Base-by-base conservation (phyloP, 306 rosid species). In the Quercus parvula region DNA sequence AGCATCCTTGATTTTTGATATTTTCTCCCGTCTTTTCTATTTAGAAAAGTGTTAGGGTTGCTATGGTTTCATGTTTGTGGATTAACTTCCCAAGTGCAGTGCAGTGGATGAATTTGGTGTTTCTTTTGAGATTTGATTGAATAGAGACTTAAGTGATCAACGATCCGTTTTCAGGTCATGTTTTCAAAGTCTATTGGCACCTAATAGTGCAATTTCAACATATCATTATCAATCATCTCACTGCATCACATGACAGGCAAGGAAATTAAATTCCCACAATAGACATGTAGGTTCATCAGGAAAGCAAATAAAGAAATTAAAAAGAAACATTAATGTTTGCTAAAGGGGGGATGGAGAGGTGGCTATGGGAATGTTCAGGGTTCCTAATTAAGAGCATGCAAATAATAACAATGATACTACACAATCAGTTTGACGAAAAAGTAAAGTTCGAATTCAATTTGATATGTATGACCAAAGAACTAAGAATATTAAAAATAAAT, bases 61-160 rank as follows among this genome's bases (percentile, higher is more conserved):
- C 56, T 77, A 46, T 76, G 75, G 80, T 74, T 78, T 77, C 28
- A 76, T 76, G 81, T 86, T 72, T 81, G 82, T 79, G 79, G 76
- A 64, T 14, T 70, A 64, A 28, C 49, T 67, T 74, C 71, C 76
- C 24, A 73, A 81, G 64, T 64, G 86, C 68, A 80, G 70, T 81
- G 68, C 78, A 56, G 54, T 81, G 44, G 52, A 76, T 77, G 81
- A 74, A 35, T 80, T 82, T 81, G 61, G 62, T 63, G 77, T 72
- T 83, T 81, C 86, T 83, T 79, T 87, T 61, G 30, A 84, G 85
- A 90, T 58, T 79, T 87, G 88, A 84, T 75, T 75, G 91, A 86
- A 75, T 78, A 72, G 90, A 86, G 87, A 81, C 88, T 79, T 72
- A 76, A 84, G 80, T 82, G 70, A 81, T 87, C 86, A 85, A 87